A percentile compares a stretch with the other conserved stretches of the same genome.
phyloP scores from a whole-genome alignment of 768 basidiomycete species.

The Paxillus involutus region DNA sequence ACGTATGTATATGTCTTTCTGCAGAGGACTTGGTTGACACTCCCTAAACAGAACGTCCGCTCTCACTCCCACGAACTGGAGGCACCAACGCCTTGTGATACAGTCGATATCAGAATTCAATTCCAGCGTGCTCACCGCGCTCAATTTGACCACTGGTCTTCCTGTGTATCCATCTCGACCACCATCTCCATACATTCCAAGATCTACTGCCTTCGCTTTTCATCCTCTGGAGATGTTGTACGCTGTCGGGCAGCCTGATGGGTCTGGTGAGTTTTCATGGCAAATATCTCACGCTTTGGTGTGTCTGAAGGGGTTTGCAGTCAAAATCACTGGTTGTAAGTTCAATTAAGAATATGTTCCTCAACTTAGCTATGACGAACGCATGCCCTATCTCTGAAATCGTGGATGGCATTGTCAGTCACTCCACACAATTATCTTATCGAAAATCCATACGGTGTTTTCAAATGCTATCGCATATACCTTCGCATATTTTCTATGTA shows the following conservation, averaged over 20 bases:
- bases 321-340: conserved; percentile 60
- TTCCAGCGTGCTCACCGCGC: conserved; percentile 36
- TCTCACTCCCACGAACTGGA: conserved; percentile 59
- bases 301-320: conserved; percentile 28
- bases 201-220: conserved; percentile 67
- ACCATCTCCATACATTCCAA: conserved; percentile 60
- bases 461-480: conserved; percentile 2
- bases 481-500: conserved; percentile 19
- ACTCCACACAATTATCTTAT: conserved; percentile 12
- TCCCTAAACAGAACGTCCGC: conserved; percentile 51
- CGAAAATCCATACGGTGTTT: conserved; percentile 9
- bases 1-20: conserved; percentile 51
- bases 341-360: conserved; percentile 27
- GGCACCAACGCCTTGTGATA: conserved; percentile 61
- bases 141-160: conserved; percentile 55
- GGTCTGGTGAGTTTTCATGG: conserved; percentile 41
- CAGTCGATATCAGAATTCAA: conserved; percentile 49
- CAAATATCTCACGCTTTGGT: not conserved
- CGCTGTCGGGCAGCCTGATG: conserved; percentile 72
- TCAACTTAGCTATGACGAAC: not conserved
- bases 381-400: not conserved
- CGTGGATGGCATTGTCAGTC: not conserved
- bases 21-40: conserved; percentile 1
- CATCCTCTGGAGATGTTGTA: conserved; percentile 88
- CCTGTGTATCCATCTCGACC: conserved; percentile 53